Base-by-base conservation (phyloP, 495 filamentous ascomycete genomes). In the Staphylotrichum longicolle region DNA sequence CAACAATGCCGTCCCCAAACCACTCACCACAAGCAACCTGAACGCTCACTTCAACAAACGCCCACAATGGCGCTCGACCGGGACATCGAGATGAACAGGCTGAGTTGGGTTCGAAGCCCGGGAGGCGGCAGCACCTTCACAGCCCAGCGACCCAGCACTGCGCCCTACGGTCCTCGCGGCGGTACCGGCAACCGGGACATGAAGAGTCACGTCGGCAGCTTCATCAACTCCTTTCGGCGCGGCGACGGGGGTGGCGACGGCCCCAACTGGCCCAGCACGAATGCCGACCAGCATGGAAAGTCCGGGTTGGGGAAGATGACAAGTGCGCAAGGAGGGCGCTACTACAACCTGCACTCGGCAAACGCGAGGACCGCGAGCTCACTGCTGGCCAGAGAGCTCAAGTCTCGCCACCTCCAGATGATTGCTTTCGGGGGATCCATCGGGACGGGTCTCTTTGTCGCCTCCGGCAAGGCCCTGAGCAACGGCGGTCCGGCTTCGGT, bases 371-470 rank as follows among this genome's bases (percentile, higher is more conserved):
- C 93, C 0, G 92, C 93, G 0, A 79, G 84, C 53, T 89, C 91
- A 20, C 86, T 87, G 14, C 80, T 98, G 35, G 83, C 88, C 53
- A 78, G 94, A 60, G 82, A 82, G 66, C 72, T 97, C 54, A 94
- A 95, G 74, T 86, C 88, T 14, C 82, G 92, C 45, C 93, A 97
- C 79, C 71, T 96, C 63, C 92, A 96, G 80, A 96, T 96, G 92
- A 96, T 96, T 79, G 93, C 93, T 7, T 95, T 96, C 65, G 92
- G 92, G 63, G 94, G 94, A 41, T 93, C 90, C 2, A 97, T 98
- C 64, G 93, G 91, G 63, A 94, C 92, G 41, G 93, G 93, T 66
- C 80, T 98, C 7, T 96, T 98, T 71, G 91, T 98, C 47, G 88
- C 88, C 42, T 94, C 91, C 1, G 93, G 93, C 27, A 80, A 77